Base-by-base conservation (phyloP, 768 basidiomycete species). In the Sporobolomyces phaffii region DNA sequence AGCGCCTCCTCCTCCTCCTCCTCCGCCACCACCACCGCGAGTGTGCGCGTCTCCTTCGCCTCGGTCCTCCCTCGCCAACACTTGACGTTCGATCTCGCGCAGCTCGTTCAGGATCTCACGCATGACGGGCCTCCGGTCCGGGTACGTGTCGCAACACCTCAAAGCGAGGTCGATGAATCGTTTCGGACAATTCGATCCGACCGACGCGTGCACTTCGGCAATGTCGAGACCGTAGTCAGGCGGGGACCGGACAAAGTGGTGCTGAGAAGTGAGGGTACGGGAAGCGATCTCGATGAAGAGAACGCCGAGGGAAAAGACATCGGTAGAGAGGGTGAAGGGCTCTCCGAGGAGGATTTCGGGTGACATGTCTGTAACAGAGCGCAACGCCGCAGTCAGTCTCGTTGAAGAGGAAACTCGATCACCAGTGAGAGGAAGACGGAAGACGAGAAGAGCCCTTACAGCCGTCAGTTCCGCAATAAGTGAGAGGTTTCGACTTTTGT, bases 281-380 rank as follows among this genome's bases (percentile, higher is more conserved):
- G 89, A 83, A 1, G 87, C 82, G 74, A 99, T 91, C 79, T 99
- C 94, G 73, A 90, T 90, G 75, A 96, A 88, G 66, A 91, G 91
- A 74, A 94, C 84, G 0, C 91, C 73, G 62, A 66, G 54, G 29
- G 29, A 49, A 64, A 53, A 71, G 60, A 65, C 53, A 75, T 99
- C 94, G 9, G 94, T 96, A 5, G 90, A 86, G 8, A 97, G 84
- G 76, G 90, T 89, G 72, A 99, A 99, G 74, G 92, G 89, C 57
- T 87, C 84, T 28, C 93, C 92, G 14, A 90, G 81, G 1, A 94
- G 81, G 72, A 98, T 96, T 77, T 97, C 94, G 0, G 94, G 94
- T 3, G 89, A 91, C 94, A 97, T 97, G 79, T 96, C 94, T 8
- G 90, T 1, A 15, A 40, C 26, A 48, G n/a, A 4, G 11, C 48